Percentiles rank a stretch among this genome's conserved stretches.
These are phyloP conservation scores for Uronychia setigera DNA, from an alignment of 73 alveolate species.

Conservation along the genomic window DNA sequence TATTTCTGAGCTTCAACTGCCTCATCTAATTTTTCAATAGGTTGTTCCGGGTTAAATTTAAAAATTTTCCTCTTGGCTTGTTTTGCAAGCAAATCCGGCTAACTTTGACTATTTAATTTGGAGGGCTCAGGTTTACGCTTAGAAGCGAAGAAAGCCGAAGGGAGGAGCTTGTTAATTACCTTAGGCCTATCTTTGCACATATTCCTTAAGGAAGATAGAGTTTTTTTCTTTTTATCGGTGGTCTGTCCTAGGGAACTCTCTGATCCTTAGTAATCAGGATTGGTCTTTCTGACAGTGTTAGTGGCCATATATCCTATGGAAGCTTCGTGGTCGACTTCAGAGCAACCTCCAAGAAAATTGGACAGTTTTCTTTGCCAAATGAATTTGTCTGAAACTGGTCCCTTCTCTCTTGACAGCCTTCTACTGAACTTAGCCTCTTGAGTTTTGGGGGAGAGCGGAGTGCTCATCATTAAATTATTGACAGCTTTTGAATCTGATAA, in stretches of 20 bases:
- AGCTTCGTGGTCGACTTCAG: too few relatives aligned
- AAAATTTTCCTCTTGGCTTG: background rate
- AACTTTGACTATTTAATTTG: background rate
- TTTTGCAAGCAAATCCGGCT: background rate
- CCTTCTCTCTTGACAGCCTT: too few relatives aligned
- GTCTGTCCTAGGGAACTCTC: background rate
- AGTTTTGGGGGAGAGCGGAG: too few relatives aligned
- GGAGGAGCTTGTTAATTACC: background rate
- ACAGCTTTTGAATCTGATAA: too few relatives aligned
- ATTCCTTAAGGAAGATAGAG: background rate
- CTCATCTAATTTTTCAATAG: background rate
- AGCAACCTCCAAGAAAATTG: too few relatives aligned
- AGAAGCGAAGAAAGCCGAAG: background rate
- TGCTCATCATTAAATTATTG: too few relatives aligned
- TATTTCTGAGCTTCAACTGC: background rate
- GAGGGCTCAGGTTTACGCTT: background rate
- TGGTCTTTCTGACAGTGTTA: background rate
- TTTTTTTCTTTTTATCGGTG: background rate
- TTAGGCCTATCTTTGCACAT: background rate
- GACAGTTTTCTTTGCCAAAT: too few relatives aligned
- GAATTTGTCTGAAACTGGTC: too few relatives aligned
- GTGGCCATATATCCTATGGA: background rate
- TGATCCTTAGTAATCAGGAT: background rate
- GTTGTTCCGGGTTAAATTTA: background rate
- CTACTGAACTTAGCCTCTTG: too few relatives aligned